phyloP scores from a whole-genome alignment of 352 stramenopile genomes.

The Peronospora farinosa region DNA sequence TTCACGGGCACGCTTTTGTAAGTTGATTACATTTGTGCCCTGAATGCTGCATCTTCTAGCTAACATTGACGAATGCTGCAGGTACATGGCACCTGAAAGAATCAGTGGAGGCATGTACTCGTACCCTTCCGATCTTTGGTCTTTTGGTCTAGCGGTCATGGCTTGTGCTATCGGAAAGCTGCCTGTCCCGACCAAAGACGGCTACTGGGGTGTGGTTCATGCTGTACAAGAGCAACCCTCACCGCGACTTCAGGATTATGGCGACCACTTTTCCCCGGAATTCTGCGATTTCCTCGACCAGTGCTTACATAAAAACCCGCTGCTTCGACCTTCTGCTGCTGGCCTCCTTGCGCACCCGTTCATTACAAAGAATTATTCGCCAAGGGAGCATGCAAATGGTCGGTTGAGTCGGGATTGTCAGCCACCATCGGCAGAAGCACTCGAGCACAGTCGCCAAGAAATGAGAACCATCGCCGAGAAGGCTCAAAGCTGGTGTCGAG shows the following conservation, averaged over 20 bases:
- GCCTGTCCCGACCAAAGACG: constrained; percentile 73
- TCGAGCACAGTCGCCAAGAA: constrained; percentile 32
- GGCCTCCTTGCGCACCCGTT: constrained; percentile 64
- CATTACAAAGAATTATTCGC: constrained; percentile 52
- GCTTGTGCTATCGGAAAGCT: constrained; percentile 83
- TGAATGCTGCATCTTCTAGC: not conserved
- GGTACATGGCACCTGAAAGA: constrained; percentile 91
- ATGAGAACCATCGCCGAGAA: constrained; percentile 45
- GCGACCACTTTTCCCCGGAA: constrained; percentile 52
- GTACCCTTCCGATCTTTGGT: constrained; percentile 83
- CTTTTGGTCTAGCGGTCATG: constrained; percentile 76
- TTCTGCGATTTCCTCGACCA: constrained; percentile 76
- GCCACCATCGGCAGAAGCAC: constrained; percentile 14
- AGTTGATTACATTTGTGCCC: constrained; percentile 4
- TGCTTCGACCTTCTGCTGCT: constrained; percentile 44
- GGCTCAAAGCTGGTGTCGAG: constrained; percentile 49
- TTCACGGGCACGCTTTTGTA: constrained; percentile 90
- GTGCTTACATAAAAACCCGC: constrained; percentile 75
- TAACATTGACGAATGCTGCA: constrained; percentile 13
- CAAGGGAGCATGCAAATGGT: constrained; percentile 23
- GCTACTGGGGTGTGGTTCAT: constrained; percentile 88
- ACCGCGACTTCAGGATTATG: constrained; percentile 55
- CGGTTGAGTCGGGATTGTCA: constrained; percentile 20
- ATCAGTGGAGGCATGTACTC: constrained; percentile 89
- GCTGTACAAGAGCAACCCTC: constrained; percentile 75